Base-by-base conservation (phyloP, 768 basidiomycete species). In the Leccinum subtestaceum region DNA sequence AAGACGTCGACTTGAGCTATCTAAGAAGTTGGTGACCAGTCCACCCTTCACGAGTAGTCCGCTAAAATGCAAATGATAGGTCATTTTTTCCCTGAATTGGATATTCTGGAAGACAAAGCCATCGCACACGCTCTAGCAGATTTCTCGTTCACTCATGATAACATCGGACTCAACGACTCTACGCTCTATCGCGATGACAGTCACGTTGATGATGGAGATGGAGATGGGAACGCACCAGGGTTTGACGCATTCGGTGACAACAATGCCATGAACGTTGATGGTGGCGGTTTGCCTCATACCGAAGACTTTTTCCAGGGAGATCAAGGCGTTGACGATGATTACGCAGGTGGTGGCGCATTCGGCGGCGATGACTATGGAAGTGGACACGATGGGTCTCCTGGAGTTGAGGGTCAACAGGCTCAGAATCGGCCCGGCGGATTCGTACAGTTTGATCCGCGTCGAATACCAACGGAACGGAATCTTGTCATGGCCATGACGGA, bases 401-500 rank as follows among this genome's bases (percentile, higher is more conserved):
- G 73, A 12, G 76, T 75, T 21, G 72, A 75, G 9, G 78, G 70
- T 6, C 79, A 77, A 34, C 74, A 72, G 27, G 78, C 67, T 21
- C 80, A 77, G 27, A 74, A 68, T 32, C 67, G 71, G 3, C 73
- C 76, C 2, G 87, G 83, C 3, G 76, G 76, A 6, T 84, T 84
- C 58, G 83, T 87, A 12, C 86, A 91, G 2, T 99, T 96, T 69
- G 95, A 98, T 72, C 95, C 95, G 8, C 80, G 90, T 38, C 79
- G 80, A n/a, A 79, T 81, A 47, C 87, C 88, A 7, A 88, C 85
- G 62, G 86, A 91, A 58, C 81, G 88, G 5, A 91, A 94, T 62
- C 77, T 96, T 29, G 83, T 95, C 52, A 83, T 98, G 81, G 91
- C 91, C 0, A 91, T 97, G 86, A 85, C 84, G 3, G 84, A 86